Evolutionary conservation across 139 green algal species (phyloP), one percentile per base, ranked within the genome.

Genomic region (Asterochloris erici): DNA sequence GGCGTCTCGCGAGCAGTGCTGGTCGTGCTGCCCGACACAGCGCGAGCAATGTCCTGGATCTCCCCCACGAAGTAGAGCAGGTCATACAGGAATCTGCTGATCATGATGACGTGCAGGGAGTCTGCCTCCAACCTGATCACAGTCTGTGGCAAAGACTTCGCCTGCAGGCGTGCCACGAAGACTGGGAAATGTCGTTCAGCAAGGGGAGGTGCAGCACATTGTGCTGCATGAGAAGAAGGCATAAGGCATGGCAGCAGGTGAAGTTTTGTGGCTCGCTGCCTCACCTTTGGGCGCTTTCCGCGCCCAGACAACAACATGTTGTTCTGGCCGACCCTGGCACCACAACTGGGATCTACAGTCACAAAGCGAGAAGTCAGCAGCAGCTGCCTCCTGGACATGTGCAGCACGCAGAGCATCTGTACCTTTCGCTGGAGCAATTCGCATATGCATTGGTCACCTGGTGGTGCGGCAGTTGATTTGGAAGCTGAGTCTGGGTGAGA

Each of bases 41-140:
- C 23, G 63, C 78, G 17, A 14, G 78, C 62, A 68, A 84, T 79
- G 26, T 63, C 73, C 73, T 61, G 16, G 17, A 69, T 73, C 61
- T 73, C 81, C 47, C 47, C n/a, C 47, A 63, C 73, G 24, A 85
- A 85, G 78, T 86, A 61, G 27, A 77, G 54, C 10, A 82, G 17
- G 74, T 86, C 83, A 24, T 82, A 82, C 27, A 83, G 14, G 62
- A 87, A 87, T 28, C 84, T 79, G 75, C 76, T 78, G 29, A 87
- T 28, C 17, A 87, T 23, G 21, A 70, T 79, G 14, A 79, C 60
- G 68, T 83, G 79, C 79, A 84, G 21, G 10, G 26, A 47, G 19
- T 84, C 84, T 14, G 60, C 68, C 14, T 83, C 68, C 28, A 78
- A 63, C 24, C n/a, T 81, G 54, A 79, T 54, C 17, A 75, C 63